Base-by-base conservation (phyloP, 495 filamentous ascomycete species). In the Penicillium subrubescens region DNA sequence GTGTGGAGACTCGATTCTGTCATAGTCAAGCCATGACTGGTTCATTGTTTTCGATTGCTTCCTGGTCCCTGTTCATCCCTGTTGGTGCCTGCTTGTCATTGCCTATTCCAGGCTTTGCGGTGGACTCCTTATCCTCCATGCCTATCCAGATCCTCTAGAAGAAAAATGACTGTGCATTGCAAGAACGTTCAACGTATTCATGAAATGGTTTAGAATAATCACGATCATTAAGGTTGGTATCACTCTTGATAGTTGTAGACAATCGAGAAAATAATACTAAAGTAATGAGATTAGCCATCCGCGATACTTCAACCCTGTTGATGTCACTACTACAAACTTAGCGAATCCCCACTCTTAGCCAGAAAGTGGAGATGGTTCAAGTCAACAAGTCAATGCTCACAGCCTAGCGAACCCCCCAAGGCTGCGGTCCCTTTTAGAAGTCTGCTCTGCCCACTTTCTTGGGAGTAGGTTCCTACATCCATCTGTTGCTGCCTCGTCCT, bases 401-500 rank as follows among this genome's bases (percentile, higher is more conserved):
- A 17, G 25, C 25, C 48, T 52, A 25, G 21, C 11, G 23, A 31
- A 52, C 48, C 48, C 25, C 8, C 21, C 2, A 11, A 11, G 48
- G 48, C 48, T n/a, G n/a, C n/a, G 6, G 50, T 2, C 11, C 31
- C 33, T 35, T 56, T 56, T 56, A 56, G 27, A 35, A 11, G 10
- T 2, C 53, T 14, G n/a, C 11, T 56, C 53, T 31, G n/a, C 53
- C 53, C 31, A 21, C n/a, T 1, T 27, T 3, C 11, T 0, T 5
- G 5, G 8, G 51, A 21, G 14, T 52, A 52, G 48, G 25, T 37
- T 11, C 19, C 29, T 56, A 23, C 31, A 56, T 19, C 1, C 31
- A 48, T 25, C 44, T 11, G 8, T 35, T 56, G 53, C 33, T 37
- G n/a, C 53, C 53, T 25, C 17, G n/a, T 56, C 53, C 53, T 56